Evolutionary conservation across 2,329 filamentous ascomycete species (phyloP), one percentile per base, ranked within the genome.

Genomic region (Tolypocladium inflatum): DNA sequence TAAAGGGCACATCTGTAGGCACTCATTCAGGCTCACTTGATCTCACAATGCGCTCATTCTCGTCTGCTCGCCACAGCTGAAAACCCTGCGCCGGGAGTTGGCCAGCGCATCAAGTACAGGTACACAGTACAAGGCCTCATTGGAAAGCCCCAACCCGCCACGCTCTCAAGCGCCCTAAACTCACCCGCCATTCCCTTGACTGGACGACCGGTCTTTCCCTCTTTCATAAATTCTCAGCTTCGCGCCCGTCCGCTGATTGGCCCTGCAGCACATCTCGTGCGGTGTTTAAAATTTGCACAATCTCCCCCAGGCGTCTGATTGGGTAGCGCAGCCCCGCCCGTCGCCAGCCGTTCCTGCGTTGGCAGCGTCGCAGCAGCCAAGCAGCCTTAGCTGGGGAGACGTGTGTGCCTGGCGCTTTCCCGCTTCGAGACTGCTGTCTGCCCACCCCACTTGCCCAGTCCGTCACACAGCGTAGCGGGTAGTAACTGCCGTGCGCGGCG

Each of bases 261-360:
- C 30, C 48, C 30, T 11, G 30, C 30, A n/a, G 48, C 30, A 3
- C 30, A 7, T n/a, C 3, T n/a, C 17, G 19, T 52, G 48, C 48
- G 30, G 9, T 52, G 30, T 61, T 59, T 65, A 65, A 69, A 61
- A 69, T 68, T 69, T 69, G 65, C 62, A 67, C 60, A 68, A 68
- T 68, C 61, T 69, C 65, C 62, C 55, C 55, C 55, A 50, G 45
- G 57, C 59, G 51, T 42, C 55, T 61, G 59, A 62, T 62, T 62
- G 61, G 62, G 37, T 23, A 3, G 19, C 2, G 2, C 7, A 35
- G 55, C 55, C n/a, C 54, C 41, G n/a, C 21, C 26, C 19, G 15
- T 37, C 30, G n/a, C 51, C 13, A 19, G 26, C 42, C 42, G 43
- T 50, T 50, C 43, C 43, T 50, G 43, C 23, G 43, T 50, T 30